Evolutionary conservation across 441 rosid genomes (phyloP).

Genomic region (Jatropha multifida): DNA sequence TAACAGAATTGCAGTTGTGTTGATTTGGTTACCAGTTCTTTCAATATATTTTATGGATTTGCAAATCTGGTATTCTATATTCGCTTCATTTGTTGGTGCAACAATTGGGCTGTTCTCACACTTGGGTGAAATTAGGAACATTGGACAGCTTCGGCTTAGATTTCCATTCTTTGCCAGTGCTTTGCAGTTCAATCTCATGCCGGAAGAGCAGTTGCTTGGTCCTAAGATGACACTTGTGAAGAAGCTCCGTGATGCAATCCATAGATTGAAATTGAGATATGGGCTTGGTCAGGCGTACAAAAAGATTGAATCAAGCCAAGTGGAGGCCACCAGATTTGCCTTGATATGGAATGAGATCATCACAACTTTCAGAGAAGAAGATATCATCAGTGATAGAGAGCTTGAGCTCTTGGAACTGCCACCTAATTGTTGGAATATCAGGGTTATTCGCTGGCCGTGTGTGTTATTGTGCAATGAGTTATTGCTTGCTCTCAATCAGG

Average conservation of each 20-base stretch:
- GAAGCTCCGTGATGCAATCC: slow-evolving; percentile 76
- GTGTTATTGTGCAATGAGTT: slow-evolving; percentile 81
- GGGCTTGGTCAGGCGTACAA: slow-evolving; percentile 81
- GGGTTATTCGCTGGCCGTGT: slow-evolving; percentile 94
- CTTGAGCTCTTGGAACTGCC: slow-evolving; percentile 83
- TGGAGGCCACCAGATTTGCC: slow-evolving; percentile 83
- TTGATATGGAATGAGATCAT: slow-evolving; percentile 93
- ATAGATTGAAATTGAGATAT: slow-evolving; percentile 80
- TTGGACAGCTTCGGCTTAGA: slow-evolving; percentile 77
- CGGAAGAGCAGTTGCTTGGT: slow-evolving; percentile 69
- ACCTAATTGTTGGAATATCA: slow-evolving; percentile 71
- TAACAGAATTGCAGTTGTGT: slow-evolving; percentile 68
- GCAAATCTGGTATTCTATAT: slow-evolving; percentile 90
- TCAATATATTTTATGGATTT: slow-evolving; percentile 89
- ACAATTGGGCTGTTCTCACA: slow-evolving; percentile 75
- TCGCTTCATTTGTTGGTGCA: slow-evolving; percentile 79
- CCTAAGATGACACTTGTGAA: slow-evolving; percentile 62
- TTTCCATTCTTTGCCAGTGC: slow-evolving; percentile 95
- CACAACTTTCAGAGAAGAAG: slow-evolving; percentile 83
- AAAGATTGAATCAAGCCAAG: slow-evolving; percentile 84
- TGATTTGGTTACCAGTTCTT: slow-evolving; percentile 84
- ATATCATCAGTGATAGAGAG: slow-evolving; percentile 77
- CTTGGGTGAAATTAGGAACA: slow-evolving; percentile 91
- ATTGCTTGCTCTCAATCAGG: slow-evolving; percentile 84
- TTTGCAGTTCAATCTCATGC: slow-evolving; percentile 90